Conservation (phyloP, 169 alveolate genomes). For the Cryptosporidium bovis region DNA sequence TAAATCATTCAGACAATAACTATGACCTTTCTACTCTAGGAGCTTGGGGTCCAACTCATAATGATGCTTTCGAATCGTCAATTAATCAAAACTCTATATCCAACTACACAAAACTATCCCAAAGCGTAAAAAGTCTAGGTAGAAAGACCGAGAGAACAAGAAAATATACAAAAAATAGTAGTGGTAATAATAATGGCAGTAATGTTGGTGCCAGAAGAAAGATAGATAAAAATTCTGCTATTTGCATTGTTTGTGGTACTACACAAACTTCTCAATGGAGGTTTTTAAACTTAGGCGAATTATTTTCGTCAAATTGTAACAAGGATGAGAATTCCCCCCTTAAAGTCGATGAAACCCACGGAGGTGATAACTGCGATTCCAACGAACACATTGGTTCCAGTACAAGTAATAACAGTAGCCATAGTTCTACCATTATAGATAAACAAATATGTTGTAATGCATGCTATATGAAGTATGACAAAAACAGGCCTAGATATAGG, state of each 20-base stretch:
- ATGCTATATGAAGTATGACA: constrained; percentile 71
- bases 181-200: background rate
- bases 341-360: constrained; percentile 4
- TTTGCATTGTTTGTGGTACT: constrained; percentile 66
- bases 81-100: background rate
- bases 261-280: constrained; percentile 73
- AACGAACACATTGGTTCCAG: background rate
- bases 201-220: constrained; percentile 61
- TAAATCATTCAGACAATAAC: background rate
- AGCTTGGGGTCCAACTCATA: constrained; percentile 5
- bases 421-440: constrained; percentile 3
- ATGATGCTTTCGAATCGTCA: background rate
- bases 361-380: background rate
- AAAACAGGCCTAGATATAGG: constrained; percentile 69
- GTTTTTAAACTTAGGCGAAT: constrained; percentile 26
- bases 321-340: constrained; percentile 17
- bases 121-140: background rate
- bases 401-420: background rate
- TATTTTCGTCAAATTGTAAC: background rate
- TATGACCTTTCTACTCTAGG: constrained; percentile 25
- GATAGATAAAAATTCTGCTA: constrained; percentile 69
- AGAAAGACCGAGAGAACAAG: constrained; percentile 31
- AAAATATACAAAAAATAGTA: background rate
- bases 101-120: constrained; percentile 2
- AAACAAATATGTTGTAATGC: constrained; percentile 72